Conservation (phyloP, 208 protist species). For the Trichomonas vaginalis region DNA sequence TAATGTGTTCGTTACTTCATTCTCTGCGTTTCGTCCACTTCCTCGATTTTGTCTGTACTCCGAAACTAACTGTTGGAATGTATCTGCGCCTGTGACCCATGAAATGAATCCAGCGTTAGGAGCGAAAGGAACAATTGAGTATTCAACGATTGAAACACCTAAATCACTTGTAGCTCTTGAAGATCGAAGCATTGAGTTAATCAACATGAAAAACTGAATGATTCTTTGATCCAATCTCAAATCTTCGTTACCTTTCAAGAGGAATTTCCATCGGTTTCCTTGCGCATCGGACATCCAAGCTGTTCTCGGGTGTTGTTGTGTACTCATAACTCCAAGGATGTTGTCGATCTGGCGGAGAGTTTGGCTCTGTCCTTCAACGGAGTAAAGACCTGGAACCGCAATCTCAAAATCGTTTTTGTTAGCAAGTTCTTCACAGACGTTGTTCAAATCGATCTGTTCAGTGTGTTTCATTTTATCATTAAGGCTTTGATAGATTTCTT, state of each 20-base stretch:
- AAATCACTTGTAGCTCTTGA: background rate
- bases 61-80: background rate
- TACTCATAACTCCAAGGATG: background rate
- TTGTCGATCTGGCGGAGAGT: background rate
- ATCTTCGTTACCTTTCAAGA: constrained; percentile 24
- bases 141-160: background rate
- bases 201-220: constrained; percentile 10
- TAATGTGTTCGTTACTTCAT: background rate
- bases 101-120: background rate
- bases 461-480: background rate
- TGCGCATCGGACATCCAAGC: background rate
- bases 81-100: constrained; percentile 1
- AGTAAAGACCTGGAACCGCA: background rate
- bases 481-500: background rate
- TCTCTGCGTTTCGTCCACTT: background rate
- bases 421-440: background rate
- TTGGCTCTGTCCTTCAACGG: background rate
- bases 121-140: constrained; percentile 13
- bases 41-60: background rate
- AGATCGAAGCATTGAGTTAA: background rate
- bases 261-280: background rate
- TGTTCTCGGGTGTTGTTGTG: constrained; percentile 7
- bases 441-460: background rate
- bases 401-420: background rate
- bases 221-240: constrained; percentile 15